phyloP scores from a whole-genome alignment of 495 filamentous ascomycete species.

The Aspergillus wentii region DNA sequence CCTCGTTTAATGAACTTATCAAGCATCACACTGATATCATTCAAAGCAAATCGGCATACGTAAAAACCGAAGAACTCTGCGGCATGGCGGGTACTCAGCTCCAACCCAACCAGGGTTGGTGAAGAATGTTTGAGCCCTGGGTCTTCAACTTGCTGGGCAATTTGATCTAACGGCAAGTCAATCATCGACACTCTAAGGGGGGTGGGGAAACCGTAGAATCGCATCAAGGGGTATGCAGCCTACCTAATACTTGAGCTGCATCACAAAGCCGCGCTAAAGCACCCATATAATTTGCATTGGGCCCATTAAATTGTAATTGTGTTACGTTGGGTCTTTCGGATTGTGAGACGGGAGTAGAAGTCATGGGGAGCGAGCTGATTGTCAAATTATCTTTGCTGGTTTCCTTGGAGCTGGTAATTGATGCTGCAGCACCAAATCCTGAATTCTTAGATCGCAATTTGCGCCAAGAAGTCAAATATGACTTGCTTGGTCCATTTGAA shows the following conservation, averaged over 20 bases:
- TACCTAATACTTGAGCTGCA: conserved; percentile 89
- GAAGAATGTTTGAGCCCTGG: conserved; percentile 77
- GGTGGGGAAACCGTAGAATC: too few species aligned
- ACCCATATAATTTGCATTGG: conserved; percentile 85
- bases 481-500: conserved; percentile 59
- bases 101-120: conserved; percentile 87
- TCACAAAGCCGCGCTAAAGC: conserved; percentile 90
- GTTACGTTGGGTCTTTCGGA: conserved; percentile 62
- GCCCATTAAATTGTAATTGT: conserved; percentile 68
- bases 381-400: conserved; percentile 54
- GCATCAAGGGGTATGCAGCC: conserved; percentile 26
- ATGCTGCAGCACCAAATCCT: conserved; percentile 43
- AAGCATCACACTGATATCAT: conserved; percentile 79
- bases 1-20: conserved; percentile 97
- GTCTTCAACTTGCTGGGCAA: conserved; percentile 92
- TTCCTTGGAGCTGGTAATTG: conserved; percentile 33
- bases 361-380: conserved; percentile 81
- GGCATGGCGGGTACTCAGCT: conserved; percentile 87
- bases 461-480: conserved; percentile 70
- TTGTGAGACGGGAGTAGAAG: conserved; percentile 53
- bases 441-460: conserved; percentile 85
- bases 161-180: conserved; percentile 67
- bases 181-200: background rate
- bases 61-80: conserved; percentile 98
- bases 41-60: conserved; percentile 85